Evolutionary conservation across 768 basidiomycete genomes (phyloP).

Genomic region (Chlorophyllum brunneum): DNA sequence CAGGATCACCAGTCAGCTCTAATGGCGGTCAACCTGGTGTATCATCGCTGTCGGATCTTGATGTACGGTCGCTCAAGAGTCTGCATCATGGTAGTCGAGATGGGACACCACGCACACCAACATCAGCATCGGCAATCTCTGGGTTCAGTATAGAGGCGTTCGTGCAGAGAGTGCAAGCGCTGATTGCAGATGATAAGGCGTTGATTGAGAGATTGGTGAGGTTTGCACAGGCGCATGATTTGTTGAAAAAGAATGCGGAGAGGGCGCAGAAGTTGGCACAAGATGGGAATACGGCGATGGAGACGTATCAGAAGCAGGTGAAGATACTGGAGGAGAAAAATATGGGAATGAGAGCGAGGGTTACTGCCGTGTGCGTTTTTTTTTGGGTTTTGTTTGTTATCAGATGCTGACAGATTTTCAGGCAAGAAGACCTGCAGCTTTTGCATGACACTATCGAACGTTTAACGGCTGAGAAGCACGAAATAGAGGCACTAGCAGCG

Average conservation of each 20-base stretch:
- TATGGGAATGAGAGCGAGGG: slow-evolving; percentile 42
- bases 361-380: slow-evolving; percentile 51
- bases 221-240: slow-evolving; percentile 85
- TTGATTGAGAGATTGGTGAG: slow-evolving; percentile 81
- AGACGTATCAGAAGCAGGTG: slow-evolving; percentile 90
- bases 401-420: slow-evolving; percentile 22
- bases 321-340: slow-evolving; percentile 76
- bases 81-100: slow-evolving; percentile 51
- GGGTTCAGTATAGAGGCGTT: slow-evolving; percentile 82
- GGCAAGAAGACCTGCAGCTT: slow-evolving; percentile 62
- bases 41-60: slow-evolving; percentile 74
- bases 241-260: slow-evolving; percentile 90
- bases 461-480: slow-evolving; percentile 56
- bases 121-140: slow-evolving; percentile 20
- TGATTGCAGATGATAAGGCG: slow-evolving; percentile 79
- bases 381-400: slow-evolving; percentile 9
- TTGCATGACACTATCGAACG: slow-evolving; percentile 63
- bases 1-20: slow-evolving; percentile 33
- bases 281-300: slow-evolving; percentile 73
- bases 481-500: slow-evolving; percentile 62
- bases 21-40: slow-evolving; percentile 15
- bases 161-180: slow-evolving; percentile 69
- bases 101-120: slow-evolving; percentile 18
- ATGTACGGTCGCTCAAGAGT: slow-evolving; percentile 81
- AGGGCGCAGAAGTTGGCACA: slow-evolving; percentile 87